Evolutionary conservation across 2,329 filamentous ascomycete species (phyloP).

Genomic region (Chrysoporthe cubensis): DNA sequence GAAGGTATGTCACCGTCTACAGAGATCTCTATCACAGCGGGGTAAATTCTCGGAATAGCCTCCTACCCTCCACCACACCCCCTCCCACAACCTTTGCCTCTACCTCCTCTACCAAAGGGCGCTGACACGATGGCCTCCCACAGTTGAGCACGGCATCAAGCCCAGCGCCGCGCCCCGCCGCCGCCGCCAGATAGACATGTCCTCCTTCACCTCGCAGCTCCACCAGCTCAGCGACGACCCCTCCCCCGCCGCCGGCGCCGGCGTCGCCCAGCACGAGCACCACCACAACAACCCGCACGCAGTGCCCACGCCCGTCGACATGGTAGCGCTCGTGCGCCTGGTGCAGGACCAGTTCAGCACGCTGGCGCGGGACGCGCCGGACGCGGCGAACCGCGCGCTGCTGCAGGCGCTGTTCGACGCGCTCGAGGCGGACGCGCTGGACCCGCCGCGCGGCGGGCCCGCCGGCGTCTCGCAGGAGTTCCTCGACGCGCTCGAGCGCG

Average conservation of each 20-base stretch:
- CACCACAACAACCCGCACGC: conserved; percentile 58
- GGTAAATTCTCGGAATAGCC: neutral
- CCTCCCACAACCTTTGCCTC: too few species aligned
- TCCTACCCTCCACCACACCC: neutral
- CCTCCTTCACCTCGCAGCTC: conserved; percentile 63
- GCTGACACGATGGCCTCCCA: conserved; percentile 9
- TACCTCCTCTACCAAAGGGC: neutral
- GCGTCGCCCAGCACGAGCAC: conserved; percentile 31
- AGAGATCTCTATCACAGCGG: neutral
- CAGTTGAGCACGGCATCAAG: conserved; percentile 69
- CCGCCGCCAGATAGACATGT: conserved; percentile 65
- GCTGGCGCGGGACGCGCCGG: conserved; percentile 54
- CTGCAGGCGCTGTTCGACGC: conserved; percentile 52
- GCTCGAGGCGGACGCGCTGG: conserved; percentile 55
- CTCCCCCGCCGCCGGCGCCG: conserved; percentile 38
- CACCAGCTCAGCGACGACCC: conserved; percentile 48
- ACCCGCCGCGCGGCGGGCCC: conserved; percentile 49
- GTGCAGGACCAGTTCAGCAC: conserved; percentile 62
- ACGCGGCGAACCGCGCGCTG: conserved; percentile 51
- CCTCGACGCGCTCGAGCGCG: conserved; percentile 62
- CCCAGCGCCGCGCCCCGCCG: conserved; percentile 41
- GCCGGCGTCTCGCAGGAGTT: conserved; percentile 63
- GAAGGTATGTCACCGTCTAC: conserved; percentile 47
- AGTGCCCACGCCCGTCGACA: conserved; percentile 63
- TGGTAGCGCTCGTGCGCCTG: conserved; percentile 60